Evolutionary conservation across 805 yeast species (phyloP).

Genomic region (Nakazawaea ishiwadae): DNA sequence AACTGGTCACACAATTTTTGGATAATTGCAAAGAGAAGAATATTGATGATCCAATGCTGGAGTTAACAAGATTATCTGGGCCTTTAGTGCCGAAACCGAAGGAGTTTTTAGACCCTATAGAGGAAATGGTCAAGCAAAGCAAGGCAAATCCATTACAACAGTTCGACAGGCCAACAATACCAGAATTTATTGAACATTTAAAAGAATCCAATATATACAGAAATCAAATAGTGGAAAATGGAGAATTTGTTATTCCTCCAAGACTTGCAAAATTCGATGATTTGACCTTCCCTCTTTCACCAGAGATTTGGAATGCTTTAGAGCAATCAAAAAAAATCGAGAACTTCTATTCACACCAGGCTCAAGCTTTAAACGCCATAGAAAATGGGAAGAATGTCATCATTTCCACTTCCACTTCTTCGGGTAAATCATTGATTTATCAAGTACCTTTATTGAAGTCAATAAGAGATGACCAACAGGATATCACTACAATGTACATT

Average conservation of each 20-base stretch:
- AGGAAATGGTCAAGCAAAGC: conserved; percentile 40
- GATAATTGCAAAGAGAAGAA: conserved; percentile 22
- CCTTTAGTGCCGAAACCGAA: conserved; percentile 43
- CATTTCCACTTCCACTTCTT: conserved; percentile 91
- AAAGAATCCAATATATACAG: conserved; percentile 46
- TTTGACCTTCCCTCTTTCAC: conserved; percentile 41
- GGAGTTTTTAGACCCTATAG: conserved; percentile 56
- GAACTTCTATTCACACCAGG: conserved; percentile 75
- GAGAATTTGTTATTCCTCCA: conserved; percentile 38
- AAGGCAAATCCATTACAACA: conserved; percentile 8
- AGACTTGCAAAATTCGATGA: conserved; percentile 41
- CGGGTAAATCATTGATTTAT: conserved; percentile 91
- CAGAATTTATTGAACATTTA: conserved; percentile 45
- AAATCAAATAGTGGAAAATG: conserved; percentile 55
- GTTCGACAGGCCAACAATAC: conserved; percentile 37
- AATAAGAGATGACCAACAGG: conserved; percentile 32
- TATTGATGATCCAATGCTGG: conserved; percentile 35
- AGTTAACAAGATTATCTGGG: conserved; percentile 32
- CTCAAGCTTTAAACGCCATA: conserved; percentile 63
- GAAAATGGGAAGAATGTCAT: conserved; percentile 62
- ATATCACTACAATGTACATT: conserved; percentile 72
- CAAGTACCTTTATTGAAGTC: conserved; percentile 75
- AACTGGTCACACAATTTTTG: conserved; percentile 33
- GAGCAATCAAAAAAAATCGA: conserved; percentile 41
- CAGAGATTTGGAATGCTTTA: conserved; percentile 48